Conservation (phyloP, 129 eudicot species). For the Flaveria sonorensis region DNA sequence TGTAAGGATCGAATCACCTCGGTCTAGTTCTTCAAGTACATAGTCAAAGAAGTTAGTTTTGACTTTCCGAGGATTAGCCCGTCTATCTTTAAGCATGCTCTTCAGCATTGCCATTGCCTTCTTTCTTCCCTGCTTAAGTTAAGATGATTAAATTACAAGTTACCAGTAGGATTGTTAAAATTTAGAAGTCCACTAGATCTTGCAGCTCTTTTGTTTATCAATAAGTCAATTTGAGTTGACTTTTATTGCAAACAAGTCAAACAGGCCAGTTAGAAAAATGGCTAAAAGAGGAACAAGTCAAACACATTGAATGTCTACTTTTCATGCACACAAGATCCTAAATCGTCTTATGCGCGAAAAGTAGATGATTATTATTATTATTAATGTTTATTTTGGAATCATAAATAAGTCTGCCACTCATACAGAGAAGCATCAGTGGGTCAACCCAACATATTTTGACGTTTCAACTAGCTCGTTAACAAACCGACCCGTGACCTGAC, state of each 20-base stretch:
- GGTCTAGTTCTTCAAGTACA: conserved; percentile 75
- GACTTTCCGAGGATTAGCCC: conserved; percentile 63
- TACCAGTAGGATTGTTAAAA: not conserved
- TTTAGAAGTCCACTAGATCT: not conserved
- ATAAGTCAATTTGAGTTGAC: not conserved
- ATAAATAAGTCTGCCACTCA: not conserved
- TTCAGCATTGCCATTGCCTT: conserved; percentile 85
- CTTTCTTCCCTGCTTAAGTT: conserved; percentile 75
- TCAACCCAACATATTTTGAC: not conserved
- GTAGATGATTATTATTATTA: not conserved
- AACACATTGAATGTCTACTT: not conserved
- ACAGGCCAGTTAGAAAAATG: not conserved
- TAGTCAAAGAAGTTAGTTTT: conserved; percentile 77
- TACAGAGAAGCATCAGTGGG: too few relatives aligned
- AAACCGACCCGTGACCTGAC: not conserved
- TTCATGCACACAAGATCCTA: not conserved
- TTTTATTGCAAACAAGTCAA: not conserved
- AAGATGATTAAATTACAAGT: not conserved
- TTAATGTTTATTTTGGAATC: not conserved
- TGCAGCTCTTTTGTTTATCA: not conserved
- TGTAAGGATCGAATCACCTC: conserved; percentile 72
- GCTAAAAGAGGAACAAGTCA: not conserved
- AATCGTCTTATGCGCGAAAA: not conserved
- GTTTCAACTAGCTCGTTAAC: not conserved
- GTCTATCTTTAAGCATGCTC: conserved; percentile 76